phyloP scores from a whole-genome alignment of 306 rosid species.

The Acacia melanoxylon region DNA sequence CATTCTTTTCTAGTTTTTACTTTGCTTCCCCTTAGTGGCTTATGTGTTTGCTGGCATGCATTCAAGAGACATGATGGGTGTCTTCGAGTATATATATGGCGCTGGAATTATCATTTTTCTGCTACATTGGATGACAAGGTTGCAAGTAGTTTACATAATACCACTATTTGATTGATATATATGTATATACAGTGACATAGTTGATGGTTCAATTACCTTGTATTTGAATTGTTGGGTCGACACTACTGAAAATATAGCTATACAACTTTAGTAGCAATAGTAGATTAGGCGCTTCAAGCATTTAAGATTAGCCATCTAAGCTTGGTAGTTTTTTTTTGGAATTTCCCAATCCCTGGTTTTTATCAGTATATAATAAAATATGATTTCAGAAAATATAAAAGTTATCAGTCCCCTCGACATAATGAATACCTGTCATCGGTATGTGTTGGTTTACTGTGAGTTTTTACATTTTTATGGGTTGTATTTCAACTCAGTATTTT shows the following conservation, averaged over 20 bases:
- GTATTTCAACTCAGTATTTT: neutral
- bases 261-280: neutral
- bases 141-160: neutral
- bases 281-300: neutral
- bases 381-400: neutral
- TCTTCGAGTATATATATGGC: neutral
- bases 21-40: neutral
- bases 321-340: neutral
- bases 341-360: neutral
- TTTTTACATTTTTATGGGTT: neutral
- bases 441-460: neutral
- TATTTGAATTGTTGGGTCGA: constrained; percentile 5
- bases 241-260: neutral
- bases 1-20: neutral
- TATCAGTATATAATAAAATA: neutral
- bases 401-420: neutral
- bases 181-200: neutral
- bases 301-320: neutral
- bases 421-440: neutral
- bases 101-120: neutral
- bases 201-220: constrained; percentile 3
- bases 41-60: neutral
- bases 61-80: neutral
- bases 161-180: neutral
- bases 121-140: neutral